phyloP scores from a whole-genome alignment of 176 grass and related monocot genomes.

The Coix lacrymajobi region DNA sequence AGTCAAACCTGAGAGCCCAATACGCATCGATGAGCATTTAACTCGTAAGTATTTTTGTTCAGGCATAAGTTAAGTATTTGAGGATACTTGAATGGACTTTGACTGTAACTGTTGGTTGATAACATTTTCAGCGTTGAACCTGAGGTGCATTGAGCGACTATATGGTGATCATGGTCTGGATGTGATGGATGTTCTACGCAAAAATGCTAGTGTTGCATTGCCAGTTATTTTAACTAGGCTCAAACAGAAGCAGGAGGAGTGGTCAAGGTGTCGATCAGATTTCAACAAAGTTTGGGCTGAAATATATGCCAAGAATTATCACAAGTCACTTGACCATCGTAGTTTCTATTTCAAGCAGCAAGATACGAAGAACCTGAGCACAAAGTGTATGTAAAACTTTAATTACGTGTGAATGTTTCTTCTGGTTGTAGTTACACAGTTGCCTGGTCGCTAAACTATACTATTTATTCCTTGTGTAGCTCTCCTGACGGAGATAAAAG shows the following conservation, averaged over 20 bases:
- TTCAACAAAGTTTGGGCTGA: slow-evolving; percentile 99
- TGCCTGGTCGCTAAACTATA: slow-evolving; percentile 25
- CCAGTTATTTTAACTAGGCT: slow-evolving; percentile 84
- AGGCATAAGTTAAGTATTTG: background rate
- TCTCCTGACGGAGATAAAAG: slow-evolving; percentile 95
- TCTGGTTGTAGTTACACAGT: slow-evolving; percentile 18
- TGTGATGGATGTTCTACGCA: slow-evolving; percentile 88
- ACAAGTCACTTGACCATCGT: slow-evolving; percentile 96
- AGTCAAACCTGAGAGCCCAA: slow-evolving; percentile 72
- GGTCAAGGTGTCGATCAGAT: slow-evolving; percentile 82
- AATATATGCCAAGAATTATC: slow-evolving; percentile 97
- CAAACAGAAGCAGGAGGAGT: slow-evolving; percentile 95
- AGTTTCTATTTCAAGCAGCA: slow-evolving; percentile 99
- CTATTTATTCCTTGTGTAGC: slow-evolving; percentile 55
- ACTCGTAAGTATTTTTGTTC: slow-evolving; percentile 56
- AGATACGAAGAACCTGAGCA: slow-evolving; percentile 90
- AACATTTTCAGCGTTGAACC: slow-evolving; percentile 58
- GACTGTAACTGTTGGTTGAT: slow-evolving; percentile 21
- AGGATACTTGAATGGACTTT: slow-evolving; percentile 4
- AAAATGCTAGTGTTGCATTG: slow-evolving; percentile 73
- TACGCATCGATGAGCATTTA: slow-evolving; percentile 76
- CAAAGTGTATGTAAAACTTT: slow-evolving; percentile 59
- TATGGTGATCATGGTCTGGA: slow-evolving; percentile 98
- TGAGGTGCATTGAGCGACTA: slow-evolving; percentile 86
- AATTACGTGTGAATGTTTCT: slow-evolving; percentile 12